phyloP scores from a whole-genome alignment of 2,329 filamentous ascomycete species.

The Diplodia seriata region DNA sequence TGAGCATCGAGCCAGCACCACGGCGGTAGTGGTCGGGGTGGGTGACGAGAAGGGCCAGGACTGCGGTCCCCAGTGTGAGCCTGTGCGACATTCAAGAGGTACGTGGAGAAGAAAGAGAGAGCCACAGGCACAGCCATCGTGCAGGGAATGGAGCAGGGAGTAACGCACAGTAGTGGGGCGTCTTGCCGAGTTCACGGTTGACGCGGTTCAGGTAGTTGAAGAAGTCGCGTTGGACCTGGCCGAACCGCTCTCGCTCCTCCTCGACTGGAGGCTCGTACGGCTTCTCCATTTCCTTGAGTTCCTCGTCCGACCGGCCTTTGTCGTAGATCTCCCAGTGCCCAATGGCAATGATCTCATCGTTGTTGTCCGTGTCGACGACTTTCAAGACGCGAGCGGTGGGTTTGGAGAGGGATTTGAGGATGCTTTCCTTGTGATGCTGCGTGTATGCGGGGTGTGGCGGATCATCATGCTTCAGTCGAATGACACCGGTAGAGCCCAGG shows the following conservation, averaged over 20 bases:
- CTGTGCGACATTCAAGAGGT: too few relatives aligned
- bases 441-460: conserved; percentile 37
- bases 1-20: conserved; percentile 24
- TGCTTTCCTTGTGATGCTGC: conserved; percentile 37
- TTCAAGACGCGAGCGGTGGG: conserved; percentile 36
- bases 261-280: conserved; percentile 19
- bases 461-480: conserved; percentile 36
- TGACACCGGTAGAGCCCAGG: conserved; percentile 41
- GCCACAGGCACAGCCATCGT: background rate
- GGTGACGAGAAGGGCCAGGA: conserved; percentile 26
- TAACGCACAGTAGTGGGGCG: conserved; percentile 27
- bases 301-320: conserved; percentile 32
- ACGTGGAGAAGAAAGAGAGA: conserved; percentile 30
- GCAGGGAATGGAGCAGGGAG: background rate
- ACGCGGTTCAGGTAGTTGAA: conserved; percentile 17
- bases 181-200: conserved; percentile 12
- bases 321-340: conserved; percentile 27
- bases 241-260: conserved; percentile 15
- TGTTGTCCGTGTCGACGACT: conserved; percentile 33
- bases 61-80: conserved; percentile 38
- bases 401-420: conserved; percentile 42
- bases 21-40: conserved; percentile 31
- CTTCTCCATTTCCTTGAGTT: conserved; percentile 33
- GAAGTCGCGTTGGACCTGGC: conserved; percentile 2
- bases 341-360: conserved; percentile 34